These are phyloP conservation scores for Trichoderma sp. DNA, from an alignment of 2,329 filamentous ascomycete genomes.

Conservation along the genomic window DNA sequence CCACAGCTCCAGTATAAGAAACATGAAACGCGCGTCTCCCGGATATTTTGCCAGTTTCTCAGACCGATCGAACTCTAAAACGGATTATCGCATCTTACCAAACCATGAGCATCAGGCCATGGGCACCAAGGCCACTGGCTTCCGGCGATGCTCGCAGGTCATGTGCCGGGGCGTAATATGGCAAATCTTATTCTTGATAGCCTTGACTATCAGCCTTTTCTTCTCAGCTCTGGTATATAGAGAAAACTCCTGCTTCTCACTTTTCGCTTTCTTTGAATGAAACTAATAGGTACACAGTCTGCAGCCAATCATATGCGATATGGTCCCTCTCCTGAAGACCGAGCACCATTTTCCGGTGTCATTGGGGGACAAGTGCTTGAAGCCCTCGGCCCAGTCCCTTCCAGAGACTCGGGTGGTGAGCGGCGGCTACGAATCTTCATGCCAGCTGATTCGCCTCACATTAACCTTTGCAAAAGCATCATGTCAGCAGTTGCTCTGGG, in stretches of 20 bases:
- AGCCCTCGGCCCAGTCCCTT: neutral
- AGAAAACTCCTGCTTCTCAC: neutral
- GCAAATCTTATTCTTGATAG: neutral
- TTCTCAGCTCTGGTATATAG: conserved; percentile 8
- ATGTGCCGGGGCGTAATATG: neutral
- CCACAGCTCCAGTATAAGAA: neutral
- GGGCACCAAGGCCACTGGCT: neutral
- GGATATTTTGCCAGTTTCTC: neutral
- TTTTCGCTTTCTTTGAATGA: neutral
- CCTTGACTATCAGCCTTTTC: conserved; percentile 6
- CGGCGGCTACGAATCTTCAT: conserved; percentile 45
- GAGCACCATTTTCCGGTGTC: neutral
- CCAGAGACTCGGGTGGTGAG: conserved; percentile 9
- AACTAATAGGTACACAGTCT: neutral
- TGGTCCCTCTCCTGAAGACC: neutral
- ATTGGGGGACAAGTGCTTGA: neutral
- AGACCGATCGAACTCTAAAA: neutral
- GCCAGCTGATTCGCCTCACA: conserved; percentile 43
- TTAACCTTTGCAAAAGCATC: conserved; percentile 46
- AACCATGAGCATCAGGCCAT: neutral
- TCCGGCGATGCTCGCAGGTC: neutral
- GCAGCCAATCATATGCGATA: conserved; percentile 2
- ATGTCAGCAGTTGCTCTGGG: conserved; percentile 46
- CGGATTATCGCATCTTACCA: neutral
- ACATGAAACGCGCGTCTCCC: conserved; percentile 7